These are phyloP conservation scores for Dryadomyces quercivorus DNA, from an alignment of 2,329 filamentous ascomycete species.

Conservation along the genomic window DNA sequence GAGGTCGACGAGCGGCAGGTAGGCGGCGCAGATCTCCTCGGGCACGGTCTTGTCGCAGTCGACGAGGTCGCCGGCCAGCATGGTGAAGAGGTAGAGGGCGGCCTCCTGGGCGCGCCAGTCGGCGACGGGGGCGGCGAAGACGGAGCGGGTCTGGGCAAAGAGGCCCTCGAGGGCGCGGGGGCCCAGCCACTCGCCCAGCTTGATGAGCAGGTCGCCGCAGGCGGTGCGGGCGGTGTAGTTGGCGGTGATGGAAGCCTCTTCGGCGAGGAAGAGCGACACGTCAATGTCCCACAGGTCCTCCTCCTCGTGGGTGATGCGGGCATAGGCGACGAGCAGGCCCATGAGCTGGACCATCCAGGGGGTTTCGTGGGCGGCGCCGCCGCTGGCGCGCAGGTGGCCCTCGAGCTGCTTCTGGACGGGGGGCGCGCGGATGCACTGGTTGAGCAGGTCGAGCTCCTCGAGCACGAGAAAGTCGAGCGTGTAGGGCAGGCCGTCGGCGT, in stretches of 20 bases:
- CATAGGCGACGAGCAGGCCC: constrained; percentile 72
- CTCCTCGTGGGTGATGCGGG: constrained; percentile 84
- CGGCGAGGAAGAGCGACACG: constrained; percentile 86
- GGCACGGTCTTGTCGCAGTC: constrained; percentile 65
- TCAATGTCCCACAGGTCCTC: constrained; percentile 95
- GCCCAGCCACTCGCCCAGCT: constrained; percentile 81
- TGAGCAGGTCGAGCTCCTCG: constrained; percentile 90
- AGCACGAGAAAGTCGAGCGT: constrained; percentile 87
- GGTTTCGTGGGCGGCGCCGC: constrained; percentile 40
- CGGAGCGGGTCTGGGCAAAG: constrained; percentile 59
- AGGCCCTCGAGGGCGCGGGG: constrained; percentile 66
- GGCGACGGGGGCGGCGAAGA: constrained; percentile 39
- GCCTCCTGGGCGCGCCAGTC: constrained; percentile 62
- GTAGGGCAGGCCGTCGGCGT: constrained; percentile 83
- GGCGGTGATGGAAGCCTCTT: constrained; percentile 86
- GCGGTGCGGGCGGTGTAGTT: constrained; percentile 94
- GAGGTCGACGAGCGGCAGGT: constrained; percentile 69
- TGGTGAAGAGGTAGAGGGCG: constrained; percentile 72
- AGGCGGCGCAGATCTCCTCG: constrained; percentile 55
- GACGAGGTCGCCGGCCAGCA: constrained; percentile 70
- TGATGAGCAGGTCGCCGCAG: constrained; percentile 83
- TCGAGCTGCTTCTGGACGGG: constrained; percentile 86
- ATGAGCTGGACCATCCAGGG: constrained; percentile 83
- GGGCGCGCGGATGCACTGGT: constrained; percentile 76
- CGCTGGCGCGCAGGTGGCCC: constrained; percentile 54